Conservation (phyloP, 108 stramenopile genomes). For the Skeletonema potamos region DNA sequence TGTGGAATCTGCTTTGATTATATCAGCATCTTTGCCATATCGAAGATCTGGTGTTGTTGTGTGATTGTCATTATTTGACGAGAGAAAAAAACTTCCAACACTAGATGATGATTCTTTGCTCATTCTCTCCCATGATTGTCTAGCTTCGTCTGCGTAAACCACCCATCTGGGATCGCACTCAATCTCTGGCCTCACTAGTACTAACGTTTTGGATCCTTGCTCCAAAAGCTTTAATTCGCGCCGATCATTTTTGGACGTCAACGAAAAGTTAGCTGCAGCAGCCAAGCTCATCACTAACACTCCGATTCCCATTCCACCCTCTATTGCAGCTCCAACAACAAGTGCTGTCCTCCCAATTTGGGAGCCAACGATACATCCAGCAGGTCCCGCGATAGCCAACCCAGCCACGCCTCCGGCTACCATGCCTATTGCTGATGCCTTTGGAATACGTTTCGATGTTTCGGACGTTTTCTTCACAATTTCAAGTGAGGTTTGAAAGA, state of each 20-base stretch:
- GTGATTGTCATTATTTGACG: conserved; percentile 31
- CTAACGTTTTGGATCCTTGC: conserved; percentile 43
- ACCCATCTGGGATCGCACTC: conserved; percentile 73
- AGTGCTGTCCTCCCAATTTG: conserved; percentile 53
- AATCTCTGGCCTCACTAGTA: conserved; percentile 78
- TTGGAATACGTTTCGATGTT: conserved; percentile 36
- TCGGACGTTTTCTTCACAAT: conserved; percentile 33
- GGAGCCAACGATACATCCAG: conserved; percentile 40
- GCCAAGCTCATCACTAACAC: conserved; percentile 67
- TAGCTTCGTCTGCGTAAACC: conserved; percentile 51
- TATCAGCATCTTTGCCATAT: conserved; percentile 70
- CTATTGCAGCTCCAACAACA: conserved; percentile 53
- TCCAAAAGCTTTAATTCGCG: conserved; percentile 60
- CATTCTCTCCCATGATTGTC: conserved; percentile 30
- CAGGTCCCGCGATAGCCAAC: conserved; percentile 65
- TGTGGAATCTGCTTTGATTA: conserved; percentile 64
- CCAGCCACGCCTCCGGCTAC: conserved; percentile 76
- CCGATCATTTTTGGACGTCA: conserved; percentile 51
- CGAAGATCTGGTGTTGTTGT: conserved; percentile 41
- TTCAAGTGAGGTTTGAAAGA: conserved; percentile 32
- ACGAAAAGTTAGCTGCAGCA: conserved; percentile 55
- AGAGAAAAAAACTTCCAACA: conserved; percentile 31
- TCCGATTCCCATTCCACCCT: conserved; percentile 65
- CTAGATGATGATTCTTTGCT: conserved; percentile 19
- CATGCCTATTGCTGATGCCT: conserved; percentile 40